These are phyloP conservation scores for Hysterium pulicare DNA, from an alignment of 2,329 filamentous ascomycete genomes.

Conservation along the genomic window DNA sequence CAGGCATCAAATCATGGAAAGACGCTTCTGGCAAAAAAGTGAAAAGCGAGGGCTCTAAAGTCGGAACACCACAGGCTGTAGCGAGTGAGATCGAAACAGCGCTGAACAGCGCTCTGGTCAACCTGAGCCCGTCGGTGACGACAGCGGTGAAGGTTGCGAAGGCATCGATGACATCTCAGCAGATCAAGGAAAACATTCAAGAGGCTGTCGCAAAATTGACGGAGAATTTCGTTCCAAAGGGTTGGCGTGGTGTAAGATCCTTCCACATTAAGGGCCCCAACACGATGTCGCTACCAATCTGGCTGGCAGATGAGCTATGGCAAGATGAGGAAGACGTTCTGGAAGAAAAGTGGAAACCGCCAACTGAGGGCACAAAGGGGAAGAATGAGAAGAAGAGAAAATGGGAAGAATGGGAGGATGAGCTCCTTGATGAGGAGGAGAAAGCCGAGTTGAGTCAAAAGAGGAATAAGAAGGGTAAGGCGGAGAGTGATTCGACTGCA, in stretches of 20 bases:
- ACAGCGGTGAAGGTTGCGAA: conserved; percentile 78
- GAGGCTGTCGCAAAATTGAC: conserved; percentile 63
- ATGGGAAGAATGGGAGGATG: conserved; percentile 38
- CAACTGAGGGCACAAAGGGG: conserved; percentile 17
- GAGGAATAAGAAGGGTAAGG: too few relatives aligned
- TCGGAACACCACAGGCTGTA: conserved; percentile 62
- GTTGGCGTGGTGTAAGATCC: conserved; percentile 81
- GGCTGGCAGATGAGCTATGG: conserved; percentile 91
- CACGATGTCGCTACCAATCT: conserved; percentile 88
- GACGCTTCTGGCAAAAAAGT: conserved; percentile 45
- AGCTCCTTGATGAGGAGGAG: conserved; percentile 29
- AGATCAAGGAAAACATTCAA: conserved; percentile 77
- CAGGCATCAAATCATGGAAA: conserved; percentile 61
- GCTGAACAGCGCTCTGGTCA: conserved; percentile 71
- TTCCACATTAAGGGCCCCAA: conserved; percentile 89
- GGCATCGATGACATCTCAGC: conserved; percentile 68
- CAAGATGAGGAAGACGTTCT: conserved; percentile 72
- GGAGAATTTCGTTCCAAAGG: conserved; percentile 76
- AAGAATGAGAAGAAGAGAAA: conserved; percentile 35
- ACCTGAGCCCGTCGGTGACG: conserved; percentile 73
- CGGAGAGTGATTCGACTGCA: too few relatives aligned
- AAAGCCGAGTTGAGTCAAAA: conserved; percentile 17
- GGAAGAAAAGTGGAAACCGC: conserved; percentile 41
- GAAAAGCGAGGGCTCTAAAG: conserved; percentile 36
- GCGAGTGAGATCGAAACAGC: conserved; percentile 80